These are phyloP conservation scores for Pichia inconspicua DNA, from an alignment of 1,139 yeast genomes.

Conservation along the genomic window DNA sequence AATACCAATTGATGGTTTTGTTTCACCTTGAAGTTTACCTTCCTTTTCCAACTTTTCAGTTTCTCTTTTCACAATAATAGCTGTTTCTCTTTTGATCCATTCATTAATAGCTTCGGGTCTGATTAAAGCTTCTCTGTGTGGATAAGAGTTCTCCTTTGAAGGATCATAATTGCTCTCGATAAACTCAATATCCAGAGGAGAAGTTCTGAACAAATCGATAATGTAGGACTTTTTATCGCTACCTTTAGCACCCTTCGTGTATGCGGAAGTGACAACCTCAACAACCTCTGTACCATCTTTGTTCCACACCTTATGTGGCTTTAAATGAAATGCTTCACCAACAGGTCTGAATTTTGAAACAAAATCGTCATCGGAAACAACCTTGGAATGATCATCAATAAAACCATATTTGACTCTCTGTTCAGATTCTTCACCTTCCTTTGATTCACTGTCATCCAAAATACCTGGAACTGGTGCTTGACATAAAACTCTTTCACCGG, in stretches of 20 bases:
- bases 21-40: constrained; percentile 20
- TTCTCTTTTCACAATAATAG: constrained; percentile 44
- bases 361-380: constrained; percentile 40
- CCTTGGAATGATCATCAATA: constrained; percentile 43
- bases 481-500: constrained; percentile 81
- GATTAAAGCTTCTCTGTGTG: constrained; percentile 70
- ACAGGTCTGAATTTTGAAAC: constrained; percentile 49
- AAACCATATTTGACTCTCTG: constrained; percentile 69
- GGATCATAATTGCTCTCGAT: constrained; percentile 45
- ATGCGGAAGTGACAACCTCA: constrained; percentile 61
- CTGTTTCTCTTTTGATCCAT: constrained; percentile 75
- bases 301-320: constrained; percentile 50
- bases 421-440: constrained; percentile 24
- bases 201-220: constrained; percentile 73
- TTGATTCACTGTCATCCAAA: constrained; percentile 39
- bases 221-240: constrained; percentile 79
- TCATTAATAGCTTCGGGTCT: constrained; percentile 86
- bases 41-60: constrained; percentile 39
- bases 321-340: constrained; percentile 72
- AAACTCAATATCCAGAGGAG: constrained; percentile 79
- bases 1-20: constrained; percentile 44
- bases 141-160: constrained; percentile 46
- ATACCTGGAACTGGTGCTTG: constrained; percentile 99
- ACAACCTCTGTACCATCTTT: constrained; percentile 35
- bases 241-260: constrained; percentile 80